Evolutionary conservation across 2,329 filamentous ascomycete genomes (phyloP).

Genomic region (Drechslerella coelobrocha): DNA sequence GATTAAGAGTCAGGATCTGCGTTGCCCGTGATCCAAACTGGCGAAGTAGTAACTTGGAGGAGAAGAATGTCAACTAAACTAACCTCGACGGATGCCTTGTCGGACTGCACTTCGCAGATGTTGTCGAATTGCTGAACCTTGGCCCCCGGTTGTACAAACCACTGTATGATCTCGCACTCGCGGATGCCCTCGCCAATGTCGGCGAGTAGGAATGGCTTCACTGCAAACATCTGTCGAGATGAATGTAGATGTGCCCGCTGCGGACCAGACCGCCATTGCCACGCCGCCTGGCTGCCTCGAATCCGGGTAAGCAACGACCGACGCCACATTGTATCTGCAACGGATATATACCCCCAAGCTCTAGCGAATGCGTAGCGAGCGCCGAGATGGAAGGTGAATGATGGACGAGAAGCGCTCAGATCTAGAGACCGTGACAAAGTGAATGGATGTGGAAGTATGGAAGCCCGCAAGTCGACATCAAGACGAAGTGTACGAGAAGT

Average conservation of each 20-base stretch:
- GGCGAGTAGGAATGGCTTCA: slow-evolving; percentile 82
- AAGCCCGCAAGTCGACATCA: too few relatives aligned
- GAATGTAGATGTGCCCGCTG: slow-evolving; percentile 56
- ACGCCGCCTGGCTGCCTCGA: slow-evolving; percentile 10
- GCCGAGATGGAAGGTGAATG: too few relatives aligned
- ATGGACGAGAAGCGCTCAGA: too few relatives aligned
- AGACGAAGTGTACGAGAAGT: too few relatives aligned
- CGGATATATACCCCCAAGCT: too few relatives aligned
- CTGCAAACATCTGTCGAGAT: slow-evolving; percentile 59
- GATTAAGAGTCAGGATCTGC: too few relatives aligned
- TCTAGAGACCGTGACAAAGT: background rate
- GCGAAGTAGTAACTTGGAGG: too few relatives aligned
- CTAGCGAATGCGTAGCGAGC: too few relatives aligned
- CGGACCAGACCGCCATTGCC: slow-evolving; percentile 11
- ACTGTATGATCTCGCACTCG: slow-evolving; percentile 98
- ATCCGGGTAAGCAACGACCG: slow-evolving; percentile 31
- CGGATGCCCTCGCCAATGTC: slow-evolving; percentile 97
- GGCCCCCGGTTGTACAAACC: slow-evolving; percentile 96
- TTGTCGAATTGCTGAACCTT: slow-evolving; percentile 97
- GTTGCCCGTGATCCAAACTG: too few relatives aligned
- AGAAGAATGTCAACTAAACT: too few relatives aligned
- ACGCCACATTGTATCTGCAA: slow-evolving; percentile 35
- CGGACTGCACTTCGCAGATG: slow-evolving; percentile 96
- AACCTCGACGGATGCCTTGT: slow-evolving; percentile 80
- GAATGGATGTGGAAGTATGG: too few relatives aligned